Evolutionary conservation across 768 basidiomycete species (phyloP).

Genomic region (Tephrocybe rancida): DNA sequence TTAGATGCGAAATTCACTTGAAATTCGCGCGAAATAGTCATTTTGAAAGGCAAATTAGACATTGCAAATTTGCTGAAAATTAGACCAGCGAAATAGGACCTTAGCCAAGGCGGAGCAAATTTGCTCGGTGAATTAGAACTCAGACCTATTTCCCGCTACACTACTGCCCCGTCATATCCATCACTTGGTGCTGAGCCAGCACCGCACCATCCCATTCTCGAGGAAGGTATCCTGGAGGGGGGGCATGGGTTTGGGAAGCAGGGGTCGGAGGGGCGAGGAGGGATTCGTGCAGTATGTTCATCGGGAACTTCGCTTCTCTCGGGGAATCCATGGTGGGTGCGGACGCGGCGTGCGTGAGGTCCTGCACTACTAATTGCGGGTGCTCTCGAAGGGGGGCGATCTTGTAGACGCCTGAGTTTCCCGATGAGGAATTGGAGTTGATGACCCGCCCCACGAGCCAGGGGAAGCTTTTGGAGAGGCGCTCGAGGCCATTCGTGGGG

Average conservation of each 20-base stretch:
- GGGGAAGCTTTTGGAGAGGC: conserved; percentile 23
- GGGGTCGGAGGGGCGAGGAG: conserved; percentile 21
- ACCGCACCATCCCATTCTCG: conserved; percentile 24
- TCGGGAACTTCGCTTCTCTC: conserved; percentile 22
- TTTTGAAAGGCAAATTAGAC: no score
- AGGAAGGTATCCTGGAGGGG: conserved; percentile 26
- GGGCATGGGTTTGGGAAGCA: conserved; percentile 22
- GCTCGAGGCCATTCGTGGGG: conserved; percentile 24
- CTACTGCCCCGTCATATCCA: conserved; percentile 33
- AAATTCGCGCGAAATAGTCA: no score
- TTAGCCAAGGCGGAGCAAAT: no score
- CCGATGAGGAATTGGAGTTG: conserved; percentile 14
- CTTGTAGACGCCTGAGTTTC: conserved; percentile 19
- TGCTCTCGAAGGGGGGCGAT: conserved; percentile 12
- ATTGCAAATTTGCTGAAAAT: no score
- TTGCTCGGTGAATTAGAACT: no score
- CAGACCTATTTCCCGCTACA: no score
- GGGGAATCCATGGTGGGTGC: conserved; percentile 23
- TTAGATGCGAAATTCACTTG: no score
- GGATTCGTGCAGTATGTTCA: conserved; percentile 26
- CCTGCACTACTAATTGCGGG: conserved; percentile 22
- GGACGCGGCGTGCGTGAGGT: conserved; percentile 19
- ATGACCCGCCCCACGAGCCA: conserved; percentile 30
- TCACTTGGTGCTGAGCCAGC: conserved; percentile 24
- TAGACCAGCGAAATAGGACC: no score